These are phyloP conservation scores for Hypoxylon sp. DNA, from an alignment of 2,329 filamentous ascomycete genomes.

Conservation along the genomic window DNA sequence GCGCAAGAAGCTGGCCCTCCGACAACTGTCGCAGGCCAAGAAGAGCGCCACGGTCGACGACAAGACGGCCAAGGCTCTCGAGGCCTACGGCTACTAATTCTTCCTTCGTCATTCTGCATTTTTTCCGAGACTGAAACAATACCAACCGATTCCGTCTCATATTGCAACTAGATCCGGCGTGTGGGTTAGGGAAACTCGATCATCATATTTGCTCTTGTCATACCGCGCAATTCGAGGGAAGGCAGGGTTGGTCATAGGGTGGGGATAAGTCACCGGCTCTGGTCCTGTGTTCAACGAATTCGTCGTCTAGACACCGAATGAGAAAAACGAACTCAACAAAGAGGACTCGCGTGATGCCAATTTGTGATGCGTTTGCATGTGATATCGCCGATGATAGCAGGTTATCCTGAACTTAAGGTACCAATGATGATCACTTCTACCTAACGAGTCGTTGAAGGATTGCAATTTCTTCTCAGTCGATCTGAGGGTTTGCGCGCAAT, in stretches of 20 bases:
- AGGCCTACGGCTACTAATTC: slow-evolving; percentile 88
- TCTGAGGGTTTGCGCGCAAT: background rate
- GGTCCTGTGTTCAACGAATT: slow-evolving; percentile 54
- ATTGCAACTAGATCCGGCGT: slow-evolving; percentile 55
- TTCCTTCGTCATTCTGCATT: slow-evolving; percentile 50
- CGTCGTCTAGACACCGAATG: slow-evolving; percentile 53
- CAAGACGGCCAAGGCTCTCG: slow-evolving; percentile 90
- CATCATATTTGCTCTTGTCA: slow-evolving; percentile 53
- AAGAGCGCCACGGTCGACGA: slow-evolving; percentile 88
- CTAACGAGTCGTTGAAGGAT: background rate
- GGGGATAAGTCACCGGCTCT: slow-evolving; percentile 50
- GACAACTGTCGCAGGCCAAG: slow-evolving; percentile 92
- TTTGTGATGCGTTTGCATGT: slow-evolving; percentile 6
- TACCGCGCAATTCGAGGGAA: slow-evolving; percentile 51
- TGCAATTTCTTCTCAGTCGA: background rate
- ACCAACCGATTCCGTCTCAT: slow-evolving; percentile 49
- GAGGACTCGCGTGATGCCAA: slow-evolving; percentile 1
- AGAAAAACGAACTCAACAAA: slow-evolving; percentile 53
- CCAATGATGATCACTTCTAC: background rate
- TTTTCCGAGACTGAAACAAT: slow-evolving; percentile 50
- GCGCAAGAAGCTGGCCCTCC: slow-evolving; percentile 97
- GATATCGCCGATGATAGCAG: background rate
- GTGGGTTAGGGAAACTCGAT: slow-evolving; percentile 54
- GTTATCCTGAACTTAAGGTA: background rate
- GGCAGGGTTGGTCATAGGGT: slow-evolving; percentile 50